Evolutionary conservation across 2,329 filamentous ascomycete genomes (phyloP), one percentile per base, ranked within the genome.

Genomic region (Clarireedia hainanense): DNA sequence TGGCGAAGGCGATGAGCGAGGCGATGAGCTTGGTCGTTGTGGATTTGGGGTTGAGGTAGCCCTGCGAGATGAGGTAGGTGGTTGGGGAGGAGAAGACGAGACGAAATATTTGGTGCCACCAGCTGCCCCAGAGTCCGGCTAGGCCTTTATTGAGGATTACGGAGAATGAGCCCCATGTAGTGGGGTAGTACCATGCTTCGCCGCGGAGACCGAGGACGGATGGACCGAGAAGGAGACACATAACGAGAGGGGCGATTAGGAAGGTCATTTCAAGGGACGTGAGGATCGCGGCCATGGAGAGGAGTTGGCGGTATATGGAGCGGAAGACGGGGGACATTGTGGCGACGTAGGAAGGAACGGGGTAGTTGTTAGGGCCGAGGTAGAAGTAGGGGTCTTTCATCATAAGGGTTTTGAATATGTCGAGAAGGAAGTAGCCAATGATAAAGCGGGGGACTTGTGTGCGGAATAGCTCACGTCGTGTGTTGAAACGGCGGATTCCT

Each of bases 21-120:
- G 72, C 71, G 3, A 73, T 52, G 27, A 73, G 47, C 53, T 73
- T 64, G 2, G 68, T 65, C 52, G 63, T 12, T 56, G 58, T n/a
- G 30, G 69, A 63, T 52, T 70, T 63, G 62, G 67, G 61, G 59
- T 60, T 63, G 57, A 82, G 49, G 62, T 75, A 68, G 17, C 76
- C 24, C 62, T 69, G 24, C 60, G 68, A 61, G 7, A 70, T 68
- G 55, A 86, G 63, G 64, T 74, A 80, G 2, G 69, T 70, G 0
- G 78, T 73, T 0, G 86, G 85, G 4, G 83, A 78, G 40, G 80
- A 72, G 66, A 92, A 91, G 2, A 81, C 83, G 55, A 83, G 79
- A 0, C 91, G 86, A 72, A 96, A 95, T 2, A 86, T 85, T 71
- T 96, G 91, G 70, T 97, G 92, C 92, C 92, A 96, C 78, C 84